phyloP scores from a whole-genome alignment of 192 early-diverging fungal genomes.

The Gaertneriomyces semiglobifer region DNA sequence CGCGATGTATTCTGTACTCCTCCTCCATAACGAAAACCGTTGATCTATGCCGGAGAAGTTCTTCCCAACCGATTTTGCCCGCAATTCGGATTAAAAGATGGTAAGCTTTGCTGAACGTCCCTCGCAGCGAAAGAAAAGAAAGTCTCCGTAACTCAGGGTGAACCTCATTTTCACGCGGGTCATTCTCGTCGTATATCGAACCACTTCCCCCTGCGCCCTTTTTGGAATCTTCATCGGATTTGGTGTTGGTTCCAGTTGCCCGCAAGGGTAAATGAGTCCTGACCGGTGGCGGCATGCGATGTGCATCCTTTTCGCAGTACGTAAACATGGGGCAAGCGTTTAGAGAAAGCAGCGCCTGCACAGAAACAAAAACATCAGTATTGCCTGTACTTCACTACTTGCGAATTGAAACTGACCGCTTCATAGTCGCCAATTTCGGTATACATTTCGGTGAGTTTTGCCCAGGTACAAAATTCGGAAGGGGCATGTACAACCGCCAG shows the following conservation, averaged over 20 bases:
- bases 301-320: slow-evolving; percentile 79
- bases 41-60: slow-evolving; percentile 80
- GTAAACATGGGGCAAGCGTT: slow-evolving; percentile 99
- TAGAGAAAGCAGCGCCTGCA: slow-evolving; percentile 83
- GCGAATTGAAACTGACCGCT: slow-evolving; percentile 47
- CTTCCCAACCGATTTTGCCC: slow-evolving; percentile 91
- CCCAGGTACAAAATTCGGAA: slow-evolving; percentile 93
- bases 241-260: slow-evolving; percentile 60
- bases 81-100: slow-evolving; percentile 74
- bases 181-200: slow-evolving; percentile 47
- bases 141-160: slow-evolving; percentile 75
- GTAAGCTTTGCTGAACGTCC: slow-evolving; percentile 93
- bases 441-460: slow-evolving; percentile 90
- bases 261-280: slow-evolving; percentile 87
- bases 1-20: slow-evolving; percentile 78
- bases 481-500: slow-evolving; percentile 92
- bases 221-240: slow-evolving; percentile 38
- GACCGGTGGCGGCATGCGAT: slow-evolving; percentile 85
- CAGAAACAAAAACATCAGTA: not conserved
- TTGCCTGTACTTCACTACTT: not conserved
- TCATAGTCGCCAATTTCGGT: slow-evolving; percentile 82
- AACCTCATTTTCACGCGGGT: slow-evolving; percentile 52
- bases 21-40: slow-evolving; percentile 99
- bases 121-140: slow-evolving; percentile 83
- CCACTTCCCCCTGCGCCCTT: slow-evolving; percentile 38